Evolutionary conservation across 805 yeast species (phyloP).

Genomic region (Clavispora vitiphila): DNA sequence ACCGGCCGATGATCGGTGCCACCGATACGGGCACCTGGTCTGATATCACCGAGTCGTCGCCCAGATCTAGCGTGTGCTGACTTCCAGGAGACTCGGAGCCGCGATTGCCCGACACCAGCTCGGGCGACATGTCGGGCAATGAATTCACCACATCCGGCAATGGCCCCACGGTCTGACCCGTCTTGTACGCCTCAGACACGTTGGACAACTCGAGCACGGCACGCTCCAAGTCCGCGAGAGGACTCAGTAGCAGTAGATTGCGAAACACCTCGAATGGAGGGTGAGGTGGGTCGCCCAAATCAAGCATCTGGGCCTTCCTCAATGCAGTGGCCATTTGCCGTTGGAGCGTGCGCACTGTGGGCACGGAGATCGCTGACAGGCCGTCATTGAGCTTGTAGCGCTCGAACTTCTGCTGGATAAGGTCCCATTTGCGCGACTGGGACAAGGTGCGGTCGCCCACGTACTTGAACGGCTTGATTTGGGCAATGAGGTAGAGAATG

Average conservation of each 20-base stretch:
- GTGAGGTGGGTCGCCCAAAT: slow-evolving; percentile 1
- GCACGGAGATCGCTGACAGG: slow-evolving; percentile 15
- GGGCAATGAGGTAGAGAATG: slow-evolving; percentile 25
- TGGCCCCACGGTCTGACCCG: slow-evolving; percentile 13
- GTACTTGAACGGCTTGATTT: slow-evolving; percentile 33
- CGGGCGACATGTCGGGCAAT: not conserved
- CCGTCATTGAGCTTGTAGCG: slow-evolving; percentile 11
- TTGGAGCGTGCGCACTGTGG: slow-evolving; percentile 35
- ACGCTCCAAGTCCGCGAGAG: slow-evolving; percentile 24
- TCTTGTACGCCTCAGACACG: slow-evolving; percentile 27
- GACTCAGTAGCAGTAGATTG: slow-evolving; percentile 14
- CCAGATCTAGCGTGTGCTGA: slow-evolving; percentile 18
- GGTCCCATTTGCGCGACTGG: slow-evolving; percentile 34
- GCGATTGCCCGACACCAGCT: not conserved
- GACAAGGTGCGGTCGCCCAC: slow-evolving; percentile 28
- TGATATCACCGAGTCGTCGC: not conserved
- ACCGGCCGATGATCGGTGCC: not conserved
- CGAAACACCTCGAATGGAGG: slow-evolving; percentile 1
- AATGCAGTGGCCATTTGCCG: slow-evolving; percentile 31
- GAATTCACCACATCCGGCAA: not conserved
- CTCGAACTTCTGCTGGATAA: slow-evolving; percentile 24
- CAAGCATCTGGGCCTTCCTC: slow-evolving; percentile 18
- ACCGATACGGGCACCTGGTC: not conserved
- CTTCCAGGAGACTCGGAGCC: not conserved
- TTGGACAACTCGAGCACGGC: slow-evolving; percentile 26